Conservation (phyloP, 306 rosid species). For the Cucurbita maxima region DNA sequence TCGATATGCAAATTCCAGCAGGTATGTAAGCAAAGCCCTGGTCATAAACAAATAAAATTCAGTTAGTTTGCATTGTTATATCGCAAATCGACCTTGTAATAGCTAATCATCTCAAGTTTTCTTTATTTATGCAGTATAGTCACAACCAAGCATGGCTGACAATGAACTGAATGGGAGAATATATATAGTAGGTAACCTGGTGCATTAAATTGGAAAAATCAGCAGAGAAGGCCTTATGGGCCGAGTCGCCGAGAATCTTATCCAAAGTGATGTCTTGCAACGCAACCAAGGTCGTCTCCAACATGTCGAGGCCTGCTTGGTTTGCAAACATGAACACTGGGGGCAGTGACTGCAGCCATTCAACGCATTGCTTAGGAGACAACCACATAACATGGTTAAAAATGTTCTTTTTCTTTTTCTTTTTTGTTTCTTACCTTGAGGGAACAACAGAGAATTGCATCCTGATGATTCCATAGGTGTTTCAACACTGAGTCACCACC, state of each 20-base stretch:
- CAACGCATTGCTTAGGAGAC: not conserved
- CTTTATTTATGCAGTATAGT: not conserved
- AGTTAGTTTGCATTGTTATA: not conserved
- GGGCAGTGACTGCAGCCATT: conserved; percentile 48
- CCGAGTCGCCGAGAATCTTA: conserved; percentile 65
- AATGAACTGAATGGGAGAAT: not conserved
- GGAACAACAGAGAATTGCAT: conserved; percentile 88
- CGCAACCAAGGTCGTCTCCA: conserved; percentile 79
- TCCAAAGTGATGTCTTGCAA: conserved; percentile 89
- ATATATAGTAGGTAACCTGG: conserved; percentile 28
- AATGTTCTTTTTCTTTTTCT: not conserved
- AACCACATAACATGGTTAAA: not conserved
- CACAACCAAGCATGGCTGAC: not conserved
- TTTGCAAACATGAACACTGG: conserved; percentile 86
- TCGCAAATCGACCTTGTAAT: not conserved
- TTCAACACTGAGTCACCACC: conserved; percentile 54
- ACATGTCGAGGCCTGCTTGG: conserved; percentile 95
- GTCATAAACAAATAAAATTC: not conserved
- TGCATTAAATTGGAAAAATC: conserved; percentile 82
- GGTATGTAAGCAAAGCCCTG: conserved; percentile 77
- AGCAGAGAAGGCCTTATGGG: conserved; percentile 55
- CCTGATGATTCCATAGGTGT: conserved; percentile 74
- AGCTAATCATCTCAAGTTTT: not conserved
- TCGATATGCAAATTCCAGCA: conserved; percentile 79
- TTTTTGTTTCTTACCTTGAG: conserved; percentile 28